Conservation (phyloP, 129 eudicot species). For the Dittrichia graveolens region DNA sequence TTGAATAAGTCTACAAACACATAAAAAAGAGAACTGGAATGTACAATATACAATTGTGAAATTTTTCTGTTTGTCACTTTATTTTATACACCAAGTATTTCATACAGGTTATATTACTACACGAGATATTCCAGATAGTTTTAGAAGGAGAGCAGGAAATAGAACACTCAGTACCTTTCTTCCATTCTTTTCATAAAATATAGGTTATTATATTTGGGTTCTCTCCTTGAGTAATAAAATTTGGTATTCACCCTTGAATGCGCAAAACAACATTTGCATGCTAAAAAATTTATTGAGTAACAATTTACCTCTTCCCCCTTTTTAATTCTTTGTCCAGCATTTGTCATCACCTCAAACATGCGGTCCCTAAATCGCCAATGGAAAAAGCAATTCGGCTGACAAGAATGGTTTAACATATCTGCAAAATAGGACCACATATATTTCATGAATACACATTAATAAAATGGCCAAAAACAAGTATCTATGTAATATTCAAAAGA, state of each 20-base stretch:
- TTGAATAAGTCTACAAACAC: neutral
- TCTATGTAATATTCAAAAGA: neutral
- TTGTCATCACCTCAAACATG: constrained; percentile 98
- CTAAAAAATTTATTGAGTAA: neutral
- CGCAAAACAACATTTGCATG: neutral
- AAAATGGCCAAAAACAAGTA: constrained; percentile 4
- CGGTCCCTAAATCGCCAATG: constrained; percentile 98
- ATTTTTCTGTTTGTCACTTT: neutral
- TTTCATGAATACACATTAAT: neutral
- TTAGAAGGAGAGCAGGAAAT: constrained; percentile 5
- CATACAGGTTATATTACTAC: neutral
- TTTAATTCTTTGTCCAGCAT: constrained; percentile 79
- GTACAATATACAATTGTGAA: neutral
- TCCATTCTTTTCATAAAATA: neutral
- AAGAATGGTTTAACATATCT: constrained; percentile 98
- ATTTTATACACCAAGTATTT: neutral
- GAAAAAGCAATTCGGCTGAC: constrained; percentile 92
- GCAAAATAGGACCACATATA: constrained; percentile 34
- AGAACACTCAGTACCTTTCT: neutral
- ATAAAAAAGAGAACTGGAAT: no score
- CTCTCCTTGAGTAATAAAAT: neutral
- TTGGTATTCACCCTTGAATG: neutral
- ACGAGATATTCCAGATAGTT: neutral
- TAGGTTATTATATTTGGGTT: neutral
- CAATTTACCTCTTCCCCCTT: constrained; percentile 86